Percentiles rank a stretch among this genome's conserved stretches.
These are phyloP conservation scores for Canariomyces notabilis DNA, from an alignment of 2,329 filamentous ascomycete genomes.

Conservation along the genomic window DNA sequence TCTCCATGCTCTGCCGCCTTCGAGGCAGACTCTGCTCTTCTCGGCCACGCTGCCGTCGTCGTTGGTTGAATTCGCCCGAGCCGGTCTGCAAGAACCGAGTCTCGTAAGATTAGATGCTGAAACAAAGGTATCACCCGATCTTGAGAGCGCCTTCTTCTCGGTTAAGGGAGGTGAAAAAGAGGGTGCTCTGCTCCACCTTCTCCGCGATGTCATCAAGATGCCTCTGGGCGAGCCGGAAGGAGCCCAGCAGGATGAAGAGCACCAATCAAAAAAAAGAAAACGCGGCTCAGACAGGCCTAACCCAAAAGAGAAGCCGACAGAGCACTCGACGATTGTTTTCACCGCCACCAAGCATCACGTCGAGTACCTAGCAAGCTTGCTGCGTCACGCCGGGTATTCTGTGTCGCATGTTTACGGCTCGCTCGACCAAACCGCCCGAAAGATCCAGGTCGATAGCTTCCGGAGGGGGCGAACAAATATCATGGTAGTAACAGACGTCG, in stretches of 20 bases:
- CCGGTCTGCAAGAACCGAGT: constrained; percentile 86
- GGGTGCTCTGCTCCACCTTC: constrained; percentile 79
- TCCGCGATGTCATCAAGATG: constrained; percentile 90
- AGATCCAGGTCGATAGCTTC: constrained; percentile 88
- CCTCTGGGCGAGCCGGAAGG: constrained; percentile 60
- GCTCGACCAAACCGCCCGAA: constrained; percentile 87
- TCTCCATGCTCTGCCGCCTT: constrained; percentile 76
- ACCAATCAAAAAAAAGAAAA: constrained; percentile 66
- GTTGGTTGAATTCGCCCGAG: constrained; percentile 90
- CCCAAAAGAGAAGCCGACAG: constrained; percentile 66
- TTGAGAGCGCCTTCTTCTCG: constrained; percentile 93
- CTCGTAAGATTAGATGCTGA: constrained; percentile 89
- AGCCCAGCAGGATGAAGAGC: constrained; percentile 41
- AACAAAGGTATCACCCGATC: constrained; percentile 89
- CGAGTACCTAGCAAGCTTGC: constrained; percentile 79
- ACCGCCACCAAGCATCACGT: constrained; percentile 95
- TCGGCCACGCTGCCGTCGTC: constrained; percentile 93
- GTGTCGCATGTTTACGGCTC: constrained; percentile 94
- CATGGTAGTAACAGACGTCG: constrained; percentile 92
- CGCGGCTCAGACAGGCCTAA: constrained; percentile 50
- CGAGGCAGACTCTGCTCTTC: constrained; percentile 86
- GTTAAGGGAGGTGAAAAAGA: constrained; percentile 93
- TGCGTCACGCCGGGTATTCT: constrained; percentile 76
- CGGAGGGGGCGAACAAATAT: constrained; percentile 80
- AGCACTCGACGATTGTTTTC: constrained; percentile 92